Evolutionary conservation across 805 yeast genomes (phyloP).

Genomic region (Candida coleopterorum): DNA sequence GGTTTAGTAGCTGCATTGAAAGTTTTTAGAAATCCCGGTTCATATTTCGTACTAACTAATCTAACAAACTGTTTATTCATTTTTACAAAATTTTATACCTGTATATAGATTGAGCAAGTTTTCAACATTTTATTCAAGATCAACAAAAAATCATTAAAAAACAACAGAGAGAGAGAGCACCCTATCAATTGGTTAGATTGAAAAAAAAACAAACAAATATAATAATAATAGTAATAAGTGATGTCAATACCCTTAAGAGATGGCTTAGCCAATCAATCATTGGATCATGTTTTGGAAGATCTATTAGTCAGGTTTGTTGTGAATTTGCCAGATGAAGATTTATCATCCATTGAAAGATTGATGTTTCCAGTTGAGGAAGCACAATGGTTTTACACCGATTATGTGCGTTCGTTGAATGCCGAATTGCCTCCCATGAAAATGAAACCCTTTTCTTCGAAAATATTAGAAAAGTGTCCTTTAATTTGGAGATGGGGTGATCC

Average conservation of each 20-base stretch:
- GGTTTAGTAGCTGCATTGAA: slow-evolving; percentile 36
- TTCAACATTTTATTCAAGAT: neutral
- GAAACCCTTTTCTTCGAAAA: slow-evolving; percentile 64
- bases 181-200: no score
- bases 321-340: slow-evolving; percentile 88
- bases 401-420: slow-evolving; percentile 67
- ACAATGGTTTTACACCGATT: slow-evolving; percentile 95
- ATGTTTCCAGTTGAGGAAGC: slow-evolving; percentile 97
- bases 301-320: slow-evolving; percentile 83
- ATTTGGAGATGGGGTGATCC: slow-evolving; percentile 86
- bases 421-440: slow-evolving; percentile 71
- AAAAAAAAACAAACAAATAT: neutral
- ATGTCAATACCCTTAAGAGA: slow-evolving; percentile 60
- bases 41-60: slow-evolving; percentile 4
- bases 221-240: neutral
- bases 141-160: slow-evolving; percentile 2
- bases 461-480: slow-evolving; percentile 67
- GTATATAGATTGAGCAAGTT: neutral
- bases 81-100: neutral
- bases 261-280: slow-evolving; percentile 57
- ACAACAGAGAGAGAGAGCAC: neutral
- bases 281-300: slow-evolving; percentile 78
- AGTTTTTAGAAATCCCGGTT: slow-evolving; percentile 34
- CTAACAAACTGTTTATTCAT: slow-evolving; percentile 2
- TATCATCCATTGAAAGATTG: slow-evolving; percentile 73